Percentiles rank a stretch among this genome's conserved stretches.
Evolutionary conservation across 805 yeast genomes (phyloP).

Genomic region (Saturnispora quitensis): DNA sequence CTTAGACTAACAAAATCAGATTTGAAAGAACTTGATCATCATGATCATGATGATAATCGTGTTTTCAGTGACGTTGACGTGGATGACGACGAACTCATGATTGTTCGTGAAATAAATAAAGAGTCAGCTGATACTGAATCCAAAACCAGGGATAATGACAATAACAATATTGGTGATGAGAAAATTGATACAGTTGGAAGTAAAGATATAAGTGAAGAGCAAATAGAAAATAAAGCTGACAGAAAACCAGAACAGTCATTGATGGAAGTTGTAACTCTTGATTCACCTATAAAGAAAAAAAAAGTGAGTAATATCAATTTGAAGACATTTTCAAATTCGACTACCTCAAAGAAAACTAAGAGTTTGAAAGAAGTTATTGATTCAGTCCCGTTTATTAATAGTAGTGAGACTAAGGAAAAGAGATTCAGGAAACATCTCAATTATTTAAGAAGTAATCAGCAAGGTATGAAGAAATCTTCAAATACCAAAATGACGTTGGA

Average conservation of each 20-base stretch:
- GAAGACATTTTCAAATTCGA: background rate
- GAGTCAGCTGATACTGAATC: conserved; percentile 1
- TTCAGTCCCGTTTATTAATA: background rate
- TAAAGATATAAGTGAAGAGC: background rate
- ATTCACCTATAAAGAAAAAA: background rate
- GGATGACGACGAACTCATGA: conserved; percentile 11
- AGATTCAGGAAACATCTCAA: background rate
- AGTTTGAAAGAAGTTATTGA: background rate
- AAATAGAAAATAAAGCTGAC: background rate
- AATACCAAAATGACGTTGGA: background rate
- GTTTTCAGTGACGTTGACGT: background rate
- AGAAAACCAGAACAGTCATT: background rate
- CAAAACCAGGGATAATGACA: background rate
- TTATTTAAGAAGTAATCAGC: background rate
- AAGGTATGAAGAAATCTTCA: background rate
- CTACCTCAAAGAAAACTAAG: background rate
- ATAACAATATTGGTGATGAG: background rate
- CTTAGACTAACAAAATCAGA: conserved; percentile 16
- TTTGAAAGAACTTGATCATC: conserved; percentile 1
- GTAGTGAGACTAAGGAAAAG: background rate
- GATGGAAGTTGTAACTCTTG: background rate
- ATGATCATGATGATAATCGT: background rate
- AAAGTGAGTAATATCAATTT: background rate
- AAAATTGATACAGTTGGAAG: background rate
- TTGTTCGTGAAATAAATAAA: conserved; percentile 8